These are phyloP conservation scores for Cerioporus squamosus DNA, from an alignment of 1,284 basidiomycete genomes.

Conservation along the genomic window DNA sequence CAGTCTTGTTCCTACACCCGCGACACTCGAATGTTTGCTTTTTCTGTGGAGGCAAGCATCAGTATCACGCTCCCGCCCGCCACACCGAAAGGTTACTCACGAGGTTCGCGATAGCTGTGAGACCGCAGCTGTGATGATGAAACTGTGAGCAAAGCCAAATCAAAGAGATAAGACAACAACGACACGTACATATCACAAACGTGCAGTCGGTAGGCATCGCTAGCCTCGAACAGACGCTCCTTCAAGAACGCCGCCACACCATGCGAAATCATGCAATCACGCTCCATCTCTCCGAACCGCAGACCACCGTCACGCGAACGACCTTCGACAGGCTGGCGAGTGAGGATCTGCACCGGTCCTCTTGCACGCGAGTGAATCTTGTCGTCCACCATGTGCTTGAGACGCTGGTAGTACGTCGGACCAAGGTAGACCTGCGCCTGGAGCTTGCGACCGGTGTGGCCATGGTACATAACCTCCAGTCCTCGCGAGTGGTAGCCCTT, in stretches of 20 bases:
- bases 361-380: conserved; percentile 99
- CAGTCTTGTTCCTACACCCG: conserved; percentile 95
- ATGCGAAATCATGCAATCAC: conserved; percentile 99
- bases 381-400: conserved; percentile 99
- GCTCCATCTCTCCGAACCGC: conserved; percentile 99
- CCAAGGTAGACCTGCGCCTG: conserved; percentile 99
- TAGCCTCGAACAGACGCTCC: conserved; percentile 91
- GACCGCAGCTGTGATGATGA: conserved; percentile 69
- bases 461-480: conserved; percentile 98
- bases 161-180: neutral
- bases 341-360: conserved; percentile 97
- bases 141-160: conserved; percentile 12
- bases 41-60: conserved; percentile 53
- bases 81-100: conserved; percentile 46
- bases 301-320: conserved; percentile 97
- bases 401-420: conserved; percentile 98
- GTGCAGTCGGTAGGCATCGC: conserved; percentile 94
- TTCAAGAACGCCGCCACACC: conserved; percentile 98
- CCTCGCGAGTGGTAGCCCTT: conserved; percentile 96
- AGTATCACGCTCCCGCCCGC: neutral
- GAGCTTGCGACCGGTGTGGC: conserved; percentile 95
- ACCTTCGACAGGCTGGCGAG: conserved; percentile 99
- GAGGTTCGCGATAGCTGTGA: conserved; percentile 94
- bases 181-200: conserved; percentile 89
- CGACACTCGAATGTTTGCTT: conserved; percentile 90